Evolutionary conservation across 495 filamentous ascomycete genomes (phyloP), one percentile per base, ranked within the genome.

Genomic region (Aspergillus wentii): DNA sequence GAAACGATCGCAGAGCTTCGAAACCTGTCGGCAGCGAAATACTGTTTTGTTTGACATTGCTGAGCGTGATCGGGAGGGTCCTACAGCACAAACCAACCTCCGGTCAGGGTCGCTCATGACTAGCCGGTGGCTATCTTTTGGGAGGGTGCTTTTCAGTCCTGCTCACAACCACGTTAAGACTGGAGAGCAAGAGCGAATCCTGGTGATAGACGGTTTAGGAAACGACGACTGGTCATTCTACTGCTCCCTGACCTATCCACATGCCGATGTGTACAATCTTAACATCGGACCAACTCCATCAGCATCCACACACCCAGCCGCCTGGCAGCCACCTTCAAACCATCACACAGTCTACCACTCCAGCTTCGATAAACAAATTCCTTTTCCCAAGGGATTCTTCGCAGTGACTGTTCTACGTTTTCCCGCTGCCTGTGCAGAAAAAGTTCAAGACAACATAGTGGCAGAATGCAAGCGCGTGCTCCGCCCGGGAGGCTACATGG

Each of bases 161-260:
- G 86, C 88, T 13, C 84, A 94, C 40, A 82, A 85, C 17, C 83
- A 86, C 36, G 74, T 95, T 23, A 78, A 80, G 26, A 72, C 76
- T 5, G 81, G 63, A 20, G 59, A 64, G 8, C 64, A 78, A 19
- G 74, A 79, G 20, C 61, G 76, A 15, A 74, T 99, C 21, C 74
- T 99, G 11, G 84, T 99, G 15, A 74, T 99, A 27, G 92, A 99
- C 59, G 94, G 94, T 8, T 77, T 98, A 19, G 86, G 83, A 32
- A 86, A 81, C 43, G 81, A 92, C 48, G 94, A 99, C 58, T 99
- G 94, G 94, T 95, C 90, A 3, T 97, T 94, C 63, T 98, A 95
- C 58, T 90, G 86, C 33, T 88, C 92, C 10, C 74, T 95, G 55
- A 94, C 89, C 2, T 97, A 98, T 47, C 86, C 86, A 1, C 74